Base-by-base conservation (phyloP, 164 flowering plant genomes). In the Chimonanthus praecox region DNA sequence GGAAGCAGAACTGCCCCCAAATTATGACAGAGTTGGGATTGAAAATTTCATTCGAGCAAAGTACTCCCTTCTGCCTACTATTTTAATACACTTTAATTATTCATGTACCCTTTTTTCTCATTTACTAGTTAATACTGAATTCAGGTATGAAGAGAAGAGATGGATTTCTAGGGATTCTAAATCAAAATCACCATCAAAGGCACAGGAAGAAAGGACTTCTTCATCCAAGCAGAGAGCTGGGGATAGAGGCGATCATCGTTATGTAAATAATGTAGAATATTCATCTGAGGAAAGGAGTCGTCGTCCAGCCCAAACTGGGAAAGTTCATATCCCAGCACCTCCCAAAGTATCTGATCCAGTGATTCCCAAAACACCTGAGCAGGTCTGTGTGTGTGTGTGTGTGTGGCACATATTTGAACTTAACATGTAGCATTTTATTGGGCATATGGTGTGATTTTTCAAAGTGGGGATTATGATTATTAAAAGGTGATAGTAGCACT, bases 21-120 rank as follows among this genome's bases (percentile, higher is more conserved):
- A 94, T 66, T 94, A 90, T 79, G 97, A 94, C 73, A 85, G 98
- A 80, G 97, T 91, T 78, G 97, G 97, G 66, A 94, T 92, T 73
- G 98, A 94, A 79, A 90, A 92, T 81, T 94, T 94, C 71, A 94
- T 94, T 70, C 97, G 97, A 79, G 98, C 98, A 47, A 94, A 94
- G 98, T 94, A 90, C 73, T 54, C 46, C 16, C 11, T 63, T 63
- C 51, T 44, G 49, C 11, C 10, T n/a, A 33, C 1, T 33, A 33
- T 33, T 33, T 33, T 33, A 0, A 33, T 33, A 11, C 60, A 49
- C 8, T 7, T 6, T 15, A 58, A 49, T 6, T 48, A 47, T 4
- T 60, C 50, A 2, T 70, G 11, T 50, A n/a, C 33, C 13, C 7
- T 6, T 47, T 72, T 64, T 72, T 65, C 45, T 21, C 10, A 18